Evolutionary conservation across 495 filamentous ascomycete species (phyloP).

Genomic region (Penicillium ucsense): DNA sequence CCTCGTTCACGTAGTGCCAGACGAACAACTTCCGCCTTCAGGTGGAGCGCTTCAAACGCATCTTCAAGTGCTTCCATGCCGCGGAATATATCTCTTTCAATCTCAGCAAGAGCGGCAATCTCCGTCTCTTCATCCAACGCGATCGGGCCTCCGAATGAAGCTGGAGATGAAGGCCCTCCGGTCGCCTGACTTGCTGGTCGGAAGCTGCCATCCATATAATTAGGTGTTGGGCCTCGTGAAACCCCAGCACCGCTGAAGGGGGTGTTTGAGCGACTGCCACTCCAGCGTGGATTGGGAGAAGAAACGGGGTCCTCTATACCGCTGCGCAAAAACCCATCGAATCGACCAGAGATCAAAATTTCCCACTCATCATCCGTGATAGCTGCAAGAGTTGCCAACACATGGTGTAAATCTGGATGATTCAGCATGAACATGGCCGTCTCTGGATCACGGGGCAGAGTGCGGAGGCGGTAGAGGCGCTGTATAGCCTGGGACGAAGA

Average conservation of each 20-base stretch:
- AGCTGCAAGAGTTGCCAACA: slow-evolving; percentile 76
- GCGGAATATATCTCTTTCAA: slow-evolving; percentile 86
- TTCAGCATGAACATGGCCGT: slow-evolving; percentile 81
- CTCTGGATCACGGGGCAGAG: slow-evolving; percentile 71
- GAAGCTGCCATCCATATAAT: slow-evolving; percentile 26
- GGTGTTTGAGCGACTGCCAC: slow-evolving; percentile 34
- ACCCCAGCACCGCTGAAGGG: slow-evolving; percentile 33
- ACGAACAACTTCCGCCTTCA: slow-evolving; percentile 72
- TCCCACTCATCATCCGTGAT: slow-evolving; percentile 92
- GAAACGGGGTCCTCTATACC: slow-evolving; percentile 62
- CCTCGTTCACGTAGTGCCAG: slow-evolving; percentile 67
- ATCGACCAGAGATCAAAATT: slow-evolving; percentile 87
- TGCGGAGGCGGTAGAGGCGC: slow-evolving; percentile 66
- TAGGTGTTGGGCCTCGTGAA: slow-evolving; percentile 31
- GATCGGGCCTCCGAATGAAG: slow-evolving; percentile 54
- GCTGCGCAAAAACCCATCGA: slow-evolving; percentile 94
- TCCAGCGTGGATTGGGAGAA: slow-evolving; percentile 15
- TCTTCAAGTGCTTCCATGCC: slow-evolving; percentile 94
- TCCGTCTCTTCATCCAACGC: slow-evolving; percentile 91
- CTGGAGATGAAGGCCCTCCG: slow-evolving; percentile 22
- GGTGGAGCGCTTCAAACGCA: slow-evolving; percentile 86
- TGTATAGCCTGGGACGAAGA: slow-evolving; percentile 69
- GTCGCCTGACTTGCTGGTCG: slow-evolving; percentile 32
- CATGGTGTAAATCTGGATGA: slow-evolving; percentile 70
- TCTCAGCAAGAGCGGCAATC: slow-evolving; percentile 76